phyloP scores from a whole-genome alignment of 495 filamentous ascomycete species.

The Lepraria neglecta region DNA sequence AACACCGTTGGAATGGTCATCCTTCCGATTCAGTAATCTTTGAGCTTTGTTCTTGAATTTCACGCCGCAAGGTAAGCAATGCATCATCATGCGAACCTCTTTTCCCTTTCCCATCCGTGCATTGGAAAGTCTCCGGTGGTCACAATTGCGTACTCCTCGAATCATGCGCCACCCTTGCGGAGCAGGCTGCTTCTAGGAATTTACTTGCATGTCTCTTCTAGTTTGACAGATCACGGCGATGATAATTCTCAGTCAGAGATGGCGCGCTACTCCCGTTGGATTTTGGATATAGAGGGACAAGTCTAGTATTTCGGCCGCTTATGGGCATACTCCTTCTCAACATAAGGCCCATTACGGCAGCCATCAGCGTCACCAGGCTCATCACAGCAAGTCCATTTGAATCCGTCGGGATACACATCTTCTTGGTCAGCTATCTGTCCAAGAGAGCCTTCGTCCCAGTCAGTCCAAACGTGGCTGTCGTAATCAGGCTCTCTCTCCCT shows the following conservation, averaged over 20 bases:
- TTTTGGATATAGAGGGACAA: background rate
- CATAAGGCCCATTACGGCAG: constrained; percentile 12
- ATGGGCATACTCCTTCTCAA: background rate
- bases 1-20: too few species aligned
- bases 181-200: too few species aligned
- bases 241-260: background rate
- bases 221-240: too few species aligned
- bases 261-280: background rate
- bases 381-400: constrained; percentile 28
- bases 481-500: constrained; percentile 26
- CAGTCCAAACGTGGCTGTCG: constrained; percentile 30
- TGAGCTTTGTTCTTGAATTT: too few species aligned
- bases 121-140: too few species aligned
- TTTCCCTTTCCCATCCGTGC: too few species aligned
- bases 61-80: too few species aligned
- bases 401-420: constrained; percentile 27
- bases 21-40: too few species aligned
- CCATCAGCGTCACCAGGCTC: constrained; percentile 4
- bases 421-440: constrained; percentile 24
- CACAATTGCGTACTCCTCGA: too few species aligned
- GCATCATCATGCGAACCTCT: too few species aligned
- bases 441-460: constrained; percentile 28
- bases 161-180: too few species aligned
- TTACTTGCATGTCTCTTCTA: too few species aligned
- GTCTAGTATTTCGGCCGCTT: constrained; percentile 9